Evolutionary conservation across 805 yeast genomes (phyloP), one percentile per base, ranked within the genome.

Genomic region (Lachancea meyersii): DNA sequence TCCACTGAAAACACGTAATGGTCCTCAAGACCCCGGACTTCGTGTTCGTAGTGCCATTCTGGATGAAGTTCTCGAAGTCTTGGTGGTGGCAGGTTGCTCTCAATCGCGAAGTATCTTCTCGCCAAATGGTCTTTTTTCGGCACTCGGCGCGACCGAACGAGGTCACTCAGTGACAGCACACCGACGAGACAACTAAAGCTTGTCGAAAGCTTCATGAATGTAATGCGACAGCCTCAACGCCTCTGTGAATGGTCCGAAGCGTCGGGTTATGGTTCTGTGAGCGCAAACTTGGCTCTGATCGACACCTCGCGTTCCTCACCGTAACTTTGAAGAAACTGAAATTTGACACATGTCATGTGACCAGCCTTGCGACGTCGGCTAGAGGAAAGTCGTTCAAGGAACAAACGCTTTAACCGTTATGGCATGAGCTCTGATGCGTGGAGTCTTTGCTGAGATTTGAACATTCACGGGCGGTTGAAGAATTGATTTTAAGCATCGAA

Each of bases 1-100:
- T 27, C 49, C 74, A 74, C 58, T 7, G 91, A 82, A 53, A 86
- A 82, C 11, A 86, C 82, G 57, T 74, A 78, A 57, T 80, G 81
- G 47, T 78, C 69, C 18, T 75, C 78, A 18, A 79, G 57, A 0
- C 82, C 83, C 28, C 80, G 70, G 2, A 79, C 76, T 19, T 68
- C 73, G 57, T 84, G 86, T 58, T 86, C 94, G 53, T 66, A 85
- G 5, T 51, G 53, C 74, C 82, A 73, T 13, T 57, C 57, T 3
- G 74, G 70, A 56, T 73, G 70, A 11, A 53, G 38, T 1, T 51
- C 27, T 10, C 63, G 53, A 40, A 82, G 69, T n/a, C 65, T 55
- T 0, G 46, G 39, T 8, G 69, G 52, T 8, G 68, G 58, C 18
- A 60, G 47, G 1, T 65, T 59, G 10, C 80, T 50, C 49, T 83